A percentile compares a stretch with the other conserved stretches of the same genome.
Evolutionary conservation across 176 grass and related monocot genomes (phyloP).

Genomic region (Oryza coarctata): DNA sequence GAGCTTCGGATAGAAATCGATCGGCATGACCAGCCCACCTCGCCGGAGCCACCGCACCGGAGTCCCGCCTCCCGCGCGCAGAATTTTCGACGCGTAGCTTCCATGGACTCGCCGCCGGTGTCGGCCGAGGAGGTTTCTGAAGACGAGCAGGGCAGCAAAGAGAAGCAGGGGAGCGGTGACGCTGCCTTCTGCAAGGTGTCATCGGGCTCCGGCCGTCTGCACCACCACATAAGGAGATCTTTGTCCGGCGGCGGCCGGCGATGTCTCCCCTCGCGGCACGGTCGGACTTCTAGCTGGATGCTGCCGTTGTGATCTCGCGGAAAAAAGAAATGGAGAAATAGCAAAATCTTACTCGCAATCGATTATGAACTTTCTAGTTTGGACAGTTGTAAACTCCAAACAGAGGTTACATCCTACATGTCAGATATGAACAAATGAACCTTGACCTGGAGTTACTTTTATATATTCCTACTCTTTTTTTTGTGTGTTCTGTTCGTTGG

Average conservation of each 20-base stretch:
- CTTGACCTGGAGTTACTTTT: too few species aligned
- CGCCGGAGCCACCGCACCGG: neutral
- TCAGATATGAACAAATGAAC: neutral
- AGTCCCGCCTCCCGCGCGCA: neutral
- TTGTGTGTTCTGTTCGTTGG: neutral
- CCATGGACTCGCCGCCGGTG: conserved; percentile 39
- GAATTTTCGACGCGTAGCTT: conserved; percentile 31
- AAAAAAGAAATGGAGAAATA: neutral
- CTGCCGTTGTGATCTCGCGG: conserved; percentile 23
- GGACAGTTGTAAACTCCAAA: neutral
- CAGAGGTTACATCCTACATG: neutral
- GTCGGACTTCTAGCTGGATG: conserved; percentile 17
- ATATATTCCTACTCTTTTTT: neutral
- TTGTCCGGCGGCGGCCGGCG: conserved; percentile 36
- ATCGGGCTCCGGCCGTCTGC: neutral
- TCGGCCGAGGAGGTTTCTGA: neutral
- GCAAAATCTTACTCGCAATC: neutral
- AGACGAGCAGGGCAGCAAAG: neutral
- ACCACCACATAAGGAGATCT: conserved; percentile 26
- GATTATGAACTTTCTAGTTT: neutral
- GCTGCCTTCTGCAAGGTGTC: neutral
- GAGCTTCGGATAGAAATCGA: conserved; percentile 24
- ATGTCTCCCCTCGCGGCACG: neutral
- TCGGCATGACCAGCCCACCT: neutral
- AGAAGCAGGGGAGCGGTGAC: conserved; percentile 7